A percentile compares a stretch with the other conserved stretches of the same genome.
Evolutionary conservation across 495 filamentous ascomycete genomes (phyloP).

Genomic region (Xylaria cubensis): DNA sequence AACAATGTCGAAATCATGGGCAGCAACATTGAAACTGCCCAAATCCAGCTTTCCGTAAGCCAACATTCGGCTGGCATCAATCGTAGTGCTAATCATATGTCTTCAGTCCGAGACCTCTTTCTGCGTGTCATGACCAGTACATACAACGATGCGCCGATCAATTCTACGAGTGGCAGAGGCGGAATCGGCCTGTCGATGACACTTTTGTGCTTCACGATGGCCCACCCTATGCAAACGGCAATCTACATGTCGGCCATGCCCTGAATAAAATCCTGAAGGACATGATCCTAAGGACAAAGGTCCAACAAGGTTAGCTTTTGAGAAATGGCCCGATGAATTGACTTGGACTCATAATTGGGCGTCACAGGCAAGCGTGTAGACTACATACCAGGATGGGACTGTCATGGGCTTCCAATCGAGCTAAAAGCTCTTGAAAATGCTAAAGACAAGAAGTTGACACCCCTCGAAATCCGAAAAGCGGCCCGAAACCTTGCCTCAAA

Average conservation of each 20-base stretch:
- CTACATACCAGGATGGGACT: constrained; percentile 98
- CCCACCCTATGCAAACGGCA: constrained; percentile 94
- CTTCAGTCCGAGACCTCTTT: constrained; percentile 54
- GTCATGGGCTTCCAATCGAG: constrained; percentile 97
- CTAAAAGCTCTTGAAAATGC: constrained; percentile 82
- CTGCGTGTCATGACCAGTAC: constrained; percentile 62
- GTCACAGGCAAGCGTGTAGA: constrained; percentile 65
- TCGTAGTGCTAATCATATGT: constrained; percentile 31
- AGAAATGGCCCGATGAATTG: not conserved
- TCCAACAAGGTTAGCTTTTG: constrained; percentile 66
- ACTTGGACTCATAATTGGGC: constrained; percentile 24
- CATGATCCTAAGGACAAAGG: constrained; percentile 80
- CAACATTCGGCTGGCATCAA: constrained; percentile 20
- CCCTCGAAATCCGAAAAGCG: constrained; percentile 65
- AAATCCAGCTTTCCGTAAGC: constrained; percentile 57
- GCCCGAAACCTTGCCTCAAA: constrained; percentile 75
- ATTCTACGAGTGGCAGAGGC: constrained; percentile 84
- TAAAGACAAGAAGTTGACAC: constrained; percentile 42
- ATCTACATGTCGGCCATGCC: constrained; percentile 95
- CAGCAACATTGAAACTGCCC: constrained; percentile 55
- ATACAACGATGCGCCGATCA: constrained; percentile 82
- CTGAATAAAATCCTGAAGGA: constrained; percentile 98
- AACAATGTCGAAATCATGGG: constrained; percentile 58
- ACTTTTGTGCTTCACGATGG: constrained; percentile 92
- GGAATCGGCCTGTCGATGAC: constrained; percentile 61